Evolutionary conservation across 1,284 basidiomycete species (phyloP).

Genomic region (Fomitopsis betulina): DNA sequence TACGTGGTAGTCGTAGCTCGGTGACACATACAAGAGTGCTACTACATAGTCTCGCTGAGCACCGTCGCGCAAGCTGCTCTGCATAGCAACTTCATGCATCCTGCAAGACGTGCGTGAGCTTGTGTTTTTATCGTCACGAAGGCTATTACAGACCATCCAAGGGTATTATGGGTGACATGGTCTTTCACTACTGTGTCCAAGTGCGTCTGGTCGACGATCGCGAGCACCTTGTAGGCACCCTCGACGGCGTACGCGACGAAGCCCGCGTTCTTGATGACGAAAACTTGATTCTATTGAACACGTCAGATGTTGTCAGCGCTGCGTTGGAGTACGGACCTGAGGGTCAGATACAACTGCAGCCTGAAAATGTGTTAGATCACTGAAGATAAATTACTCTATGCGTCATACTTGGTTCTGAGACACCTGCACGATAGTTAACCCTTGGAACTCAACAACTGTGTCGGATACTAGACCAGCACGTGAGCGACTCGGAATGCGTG

Average conservation of each 20-base stretch:
- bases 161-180: slow-evolving; percentile 48
- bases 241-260: slow-evolving; percentile 73
- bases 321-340: slow-evolving; percentile 31
- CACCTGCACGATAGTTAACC: slow-evolving; percentile 75
- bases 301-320: neutral
- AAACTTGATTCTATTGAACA: slow-evolving; percentile 54
- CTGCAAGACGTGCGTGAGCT: slow-evolving; percentile 16
- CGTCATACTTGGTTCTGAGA: slow-evolving; percentile 60
- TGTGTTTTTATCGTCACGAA: neutral
- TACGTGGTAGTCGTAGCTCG: neutral
- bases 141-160: slow-evolving; percentile 48
- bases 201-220: slow-evolving; percentile 79
- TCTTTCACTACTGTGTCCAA: slow-evolving; percentile 57
- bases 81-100: slow-evolving; percentile 74
- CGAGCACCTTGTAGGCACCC: slow-evolving; percentile 71
- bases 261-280: slow-evolving; percentile 73
- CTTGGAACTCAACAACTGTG: slow-evolving; percentile 72
- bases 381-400: neutral
- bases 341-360: slow-evolving; percentile 77
- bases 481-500: neutral
- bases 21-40: slow-evolving; percentile 62
- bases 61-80: slow-evolving; percentile 41
- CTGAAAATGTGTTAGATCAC: slow-evolving; percentile 24
- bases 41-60: slow-evolving; percentile 62
- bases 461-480: slow-evolving; percentile 52